Conservation (phyloP, 257 asterid species). For the Nicotiana benthamiana region DNA sequence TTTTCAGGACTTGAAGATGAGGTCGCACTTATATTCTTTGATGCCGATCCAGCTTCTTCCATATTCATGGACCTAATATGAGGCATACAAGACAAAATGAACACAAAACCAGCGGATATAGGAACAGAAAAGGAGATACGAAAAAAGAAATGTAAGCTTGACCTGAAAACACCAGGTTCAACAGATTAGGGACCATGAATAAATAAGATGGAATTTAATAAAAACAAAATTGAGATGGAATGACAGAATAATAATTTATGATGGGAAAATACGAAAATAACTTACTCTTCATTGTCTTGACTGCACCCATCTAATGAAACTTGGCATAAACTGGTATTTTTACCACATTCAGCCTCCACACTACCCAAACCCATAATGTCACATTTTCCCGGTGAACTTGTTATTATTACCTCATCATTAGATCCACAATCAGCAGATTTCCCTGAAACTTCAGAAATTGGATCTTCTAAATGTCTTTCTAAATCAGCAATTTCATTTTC, state of each 20-base stretch:
- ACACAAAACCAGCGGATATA: background rate
- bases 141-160: background rate
- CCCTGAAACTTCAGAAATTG: slow-evolving; percentile 25
- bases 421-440: slow-evolving; percentile 22
- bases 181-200: background rate
- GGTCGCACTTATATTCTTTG: slow-evolving; percentile 24
- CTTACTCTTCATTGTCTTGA: slow-evolving; percentile 42
- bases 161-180: background rate
- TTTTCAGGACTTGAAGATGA: slow-evolving; percentile 32
- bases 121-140: background rate
- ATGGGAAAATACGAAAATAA: background rate
- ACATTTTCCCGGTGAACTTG: slow-evolving; percentile 22
- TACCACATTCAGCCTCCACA: slow-evolving; percentile 31
- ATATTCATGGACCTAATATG: slow-evolving; percentile 33
- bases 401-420: slow-evolving; percentile 25
- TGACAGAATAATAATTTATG: background rate
- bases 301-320: slow-evolving; percentile 25
- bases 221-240: too few relatives aligned
- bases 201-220: background rate
- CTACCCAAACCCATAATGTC: slow-evolving; percentile 8
- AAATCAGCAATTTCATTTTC: slow-evolving; percentile 27
- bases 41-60: slow-evolving; percentile 30
- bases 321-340: slow-evolving; percentile 18
- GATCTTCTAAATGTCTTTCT: slow-evolving; percentile 26
- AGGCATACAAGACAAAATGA: slow-evolving; percentile 1